Conservation (phyloP, 139 green algal species). For the Tetradesmus obliquus region DNA sequence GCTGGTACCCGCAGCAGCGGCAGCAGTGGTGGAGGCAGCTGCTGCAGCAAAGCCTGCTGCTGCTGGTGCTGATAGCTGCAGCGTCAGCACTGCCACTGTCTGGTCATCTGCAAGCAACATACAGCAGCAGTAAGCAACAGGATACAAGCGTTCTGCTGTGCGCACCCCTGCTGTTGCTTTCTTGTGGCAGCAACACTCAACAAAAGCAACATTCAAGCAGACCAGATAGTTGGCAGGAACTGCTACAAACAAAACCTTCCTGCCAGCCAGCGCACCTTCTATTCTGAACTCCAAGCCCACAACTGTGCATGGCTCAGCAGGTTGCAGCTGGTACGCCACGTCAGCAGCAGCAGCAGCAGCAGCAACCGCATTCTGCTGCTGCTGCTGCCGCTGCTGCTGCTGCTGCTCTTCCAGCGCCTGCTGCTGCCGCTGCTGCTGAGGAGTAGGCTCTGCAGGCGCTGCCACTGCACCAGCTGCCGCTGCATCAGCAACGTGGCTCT, state of each 20-base stretch:
- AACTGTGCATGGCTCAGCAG: conserved; percentile 66
- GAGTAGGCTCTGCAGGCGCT: background rate
- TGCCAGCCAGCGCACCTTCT: background rate
- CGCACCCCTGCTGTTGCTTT: background rate
- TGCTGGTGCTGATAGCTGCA: conserved; percentile 9
- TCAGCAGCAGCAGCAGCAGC: conserved; percentile 6
- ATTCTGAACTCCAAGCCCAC: conserved; percentile 65
- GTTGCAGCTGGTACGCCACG: conserved; percentile 49
- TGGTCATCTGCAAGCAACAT: conserved; percentile 23
- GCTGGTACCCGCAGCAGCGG: background rate
- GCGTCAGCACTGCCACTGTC: conserved; percentile 17
- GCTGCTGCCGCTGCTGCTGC: background rate
- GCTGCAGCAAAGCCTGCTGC: background rate
- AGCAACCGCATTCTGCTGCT: background rate
- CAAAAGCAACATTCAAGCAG: no score
- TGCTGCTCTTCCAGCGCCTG: background rate
- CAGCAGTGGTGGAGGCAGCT: background rate
- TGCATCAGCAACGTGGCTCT: background rate
- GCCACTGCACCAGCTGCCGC: background rate
- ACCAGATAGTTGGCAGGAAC: background rate
- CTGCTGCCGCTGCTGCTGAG: background rate
- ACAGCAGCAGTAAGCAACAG: background rate
- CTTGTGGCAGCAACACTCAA: background rate
- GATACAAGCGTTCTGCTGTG: background rate
- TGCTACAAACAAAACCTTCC: background rate